Evolutionary conservation across 768 basidiomycete species (phyloP).

Genomic region (Mycena rosella): DNA sequence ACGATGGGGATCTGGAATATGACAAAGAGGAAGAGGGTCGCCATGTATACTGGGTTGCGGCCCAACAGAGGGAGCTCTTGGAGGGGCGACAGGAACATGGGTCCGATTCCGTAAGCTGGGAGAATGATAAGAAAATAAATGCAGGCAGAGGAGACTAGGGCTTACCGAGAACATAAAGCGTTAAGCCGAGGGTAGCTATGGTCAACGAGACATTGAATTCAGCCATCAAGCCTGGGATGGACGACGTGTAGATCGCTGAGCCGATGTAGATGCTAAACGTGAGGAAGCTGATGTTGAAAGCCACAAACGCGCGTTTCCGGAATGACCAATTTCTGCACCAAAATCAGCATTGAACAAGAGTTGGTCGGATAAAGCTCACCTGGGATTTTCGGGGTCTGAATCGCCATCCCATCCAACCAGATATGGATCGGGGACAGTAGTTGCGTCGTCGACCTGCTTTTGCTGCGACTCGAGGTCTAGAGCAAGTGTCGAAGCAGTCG

Average conservation of each 20-base stretch:
- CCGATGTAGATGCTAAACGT: conserved; percentile 52
- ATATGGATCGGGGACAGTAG: conserved; percentile 35
- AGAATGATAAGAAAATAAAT: background rate
- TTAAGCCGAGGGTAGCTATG: conserved; percentile 46
- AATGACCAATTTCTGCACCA: conserved; percentile 47
- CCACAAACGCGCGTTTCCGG: conserved; percentile 44
- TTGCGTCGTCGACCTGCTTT: conserved; percentile 20
- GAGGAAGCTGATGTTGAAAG: conserved; percentile 48
- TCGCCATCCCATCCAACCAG: conserved; percentile 45
- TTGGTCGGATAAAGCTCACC: conserved; percentile 25
- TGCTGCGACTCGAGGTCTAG: conserved; percentile 22
- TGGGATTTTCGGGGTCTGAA: conserved; percentile 45
- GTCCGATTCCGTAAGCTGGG: conserved; percentile 41
- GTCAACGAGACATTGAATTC: conserved; percentile 46
- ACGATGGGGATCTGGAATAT: conserved; percentile 50
- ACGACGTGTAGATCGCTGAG: conserved; percentile 49
- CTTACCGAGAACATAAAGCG: conserved; percentile 44
- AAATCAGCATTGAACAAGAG: conserved; percentile 3
- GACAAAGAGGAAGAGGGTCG: conserved; percentile 48
- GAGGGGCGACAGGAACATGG: conserved; percentile 47
- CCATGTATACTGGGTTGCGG: conserved; percentile 49
- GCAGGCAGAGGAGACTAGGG: background rate
- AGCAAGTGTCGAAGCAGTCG: conserved; percentile 9
- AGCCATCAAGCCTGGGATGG: conserved; percentile 41
- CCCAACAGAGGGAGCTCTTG: conserved; percentile 49